Evolutionary conservation across 2,329 filamentous ascomycete species (phyloP).

Genomic region (Ascochyta rabiei): DNA sequence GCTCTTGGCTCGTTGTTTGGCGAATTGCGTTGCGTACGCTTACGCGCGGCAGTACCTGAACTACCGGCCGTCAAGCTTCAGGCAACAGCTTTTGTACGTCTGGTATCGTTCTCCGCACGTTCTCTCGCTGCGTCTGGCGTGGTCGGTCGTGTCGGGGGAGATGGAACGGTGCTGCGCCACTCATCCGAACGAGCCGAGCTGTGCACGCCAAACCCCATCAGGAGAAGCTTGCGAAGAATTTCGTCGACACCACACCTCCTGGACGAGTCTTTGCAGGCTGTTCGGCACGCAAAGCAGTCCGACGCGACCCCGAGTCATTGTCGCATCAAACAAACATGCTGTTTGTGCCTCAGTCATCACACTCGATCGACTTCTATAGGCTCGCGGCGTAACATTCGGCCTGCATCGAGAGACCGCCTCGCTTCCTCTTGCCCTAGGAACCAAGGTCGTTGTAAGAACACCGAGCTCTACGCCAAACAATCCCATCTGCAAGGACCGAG

Average conservation of each 20-base stretch:
- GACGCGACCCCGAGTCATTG: conserved; percentile 16
- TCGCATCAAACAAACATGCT: conserved; percentile 12
- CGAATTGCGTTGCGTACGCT: background rate
- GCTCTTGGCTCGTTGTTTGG: background rate
- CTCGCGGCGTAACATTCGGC: conserved; percentile 2
- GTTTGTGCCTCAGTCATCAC: conserved; percentile 14
- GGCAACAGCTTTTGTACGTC: conserved; percentile 10
- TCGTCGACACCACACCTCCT: conserved; percentile 9
- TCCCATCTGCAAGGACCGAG: conserved; percentile 9
- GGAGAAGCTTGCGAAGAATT: conserved; percentile 33
- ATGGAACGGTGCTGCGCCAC: conserved; percentile 9
- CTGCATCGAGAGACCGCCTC: conserved; percentile 18
- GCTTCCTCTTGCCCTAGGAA: conserved; percentile 17
- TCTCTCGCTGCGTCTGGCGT: conserved; percentile 3
- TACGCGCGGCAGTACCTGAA: background rate
- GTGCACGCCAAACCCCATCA: conserved; percentile 11
- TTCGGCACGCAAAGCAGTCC: conserved; percentile 15
- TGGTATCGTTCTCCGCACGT: conserved; percentile 1
- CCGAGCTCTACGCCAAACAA: background rate
- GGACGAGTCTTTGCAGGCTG: conserved; percentile 16
- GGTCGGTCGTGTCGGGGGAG: background rate
- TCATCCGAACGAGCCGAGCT: background rate
- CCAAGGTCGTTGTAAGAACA: background rate
- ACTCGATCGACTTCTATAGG: conserved; percentile 22
- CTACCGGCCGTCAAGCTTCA: background rate